Evolutionary conservation across 1,284 basidiomycete genomes (phyloP), one percentile per base, ranked within the genome.

Genomic region (Microbotryum saponariae): DNA sequence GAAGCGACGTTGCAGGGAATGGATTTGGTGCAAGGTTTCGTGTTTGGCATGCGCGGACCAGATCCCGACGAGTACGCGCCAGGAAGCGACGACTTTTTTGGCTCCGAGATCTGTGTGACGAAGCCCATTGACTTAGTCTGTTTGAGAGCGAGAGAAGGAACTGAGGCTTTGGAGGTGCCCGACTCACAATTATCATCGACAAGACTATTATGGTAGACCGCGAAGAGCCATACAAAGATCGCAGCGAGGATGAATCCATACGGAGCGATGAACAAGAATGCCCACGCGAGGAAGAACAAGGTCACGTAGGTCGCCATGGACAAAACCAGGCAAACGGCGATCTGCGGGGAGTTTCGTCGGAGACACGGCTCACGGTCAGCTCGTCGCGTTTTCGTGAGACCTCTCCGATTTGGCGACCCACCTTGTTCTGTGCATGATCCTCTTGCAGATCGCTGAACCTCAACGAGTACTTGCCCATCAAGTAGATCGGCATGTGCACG

Each of bases 51-150:
- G 85, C 10, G 91, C 90, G 3, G 82, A 81, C 91, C 91, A 96
- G 14, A 94, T 84, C 16, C 91, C 92, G 66, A 93, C 82, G 16
- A 96, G 80, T 20, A 93, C 83, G 56, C 89, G 85, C 91, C 91
- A 96, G 14, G 90, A 85, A 6, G 91, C 88, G 33, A 86, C 80
- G 48, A 93, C 80, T 51, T 85, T 86, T 76, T 91, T 92, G 58
- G 75, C 73, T 21, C 77, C 75, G 21, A 66, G 18, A 27, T 9
- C 6, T 31, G 27, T 44, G 31, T 42, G 37, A 42, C 3, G 12
- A 18, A 16, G 12, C 37, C 4, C 16, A 18, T 18, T 12, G 37
- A 6, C 37, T 42, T 6, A 42, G 37, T 42, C 16, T 16, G 2
- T 18, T 9, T 31, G 9, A 10, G 31, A 7, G 31, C 31, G 7